phyloP scores from a whole-genome alignment of 2,329 filamentous ascomycete genomes.

The Colletotrichum sp. region DNA sequence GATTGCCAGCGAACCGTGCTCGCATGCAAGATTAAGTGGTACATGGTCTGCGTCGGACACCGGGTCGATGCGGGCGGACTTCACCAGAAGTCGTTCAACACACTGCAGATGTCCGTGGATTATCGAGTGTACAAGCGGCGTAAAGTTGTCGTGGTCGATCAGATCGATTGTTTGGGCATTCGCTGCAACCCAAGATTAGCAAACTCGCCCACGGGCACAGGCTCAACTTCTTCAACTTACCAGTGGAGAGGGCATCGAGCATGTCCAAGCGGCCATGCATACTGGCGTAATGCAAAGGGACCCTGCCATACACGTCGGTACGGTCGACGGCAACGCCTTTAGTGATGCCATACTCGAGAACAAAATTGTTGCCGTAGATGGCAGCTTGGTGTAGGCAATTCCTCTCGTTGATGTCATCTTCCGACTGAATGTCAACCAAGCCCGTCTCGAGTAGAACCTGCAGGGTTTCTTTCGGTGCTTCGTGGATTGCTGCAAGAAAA shows the following conservation, averaged over 20 bases:
- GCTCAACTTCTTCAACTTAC: slow-evolving; percentile 40
- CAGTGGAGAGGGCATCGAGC: slow-evolving; percentile 74
- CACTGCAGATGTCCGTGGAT: slow-evolving; percentile 85
- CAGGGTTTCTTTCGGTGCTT: slow-evolving; percentile 79
- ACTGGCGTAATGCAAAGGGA: slow-evolving; percentile 94
- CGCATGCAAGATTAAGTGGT: slow-evolving; percentile 92
- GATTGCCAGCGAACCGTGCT: slow-evolving; percentile 86
- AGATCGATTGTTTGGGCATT: slow-evolving; percentile 80
- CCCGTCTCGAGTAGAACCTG: slow-evolving; percentile 79
- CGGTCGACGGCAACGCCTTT: slow-evolving; percentile 78
- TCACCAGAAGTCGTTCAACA: slow-evolving; percentile 77
- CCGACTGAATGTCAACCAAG: slow-evolving; percentile 87
- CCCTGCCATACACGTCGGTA: slow-evolving; percentile 91
- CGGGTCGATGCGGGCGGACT: slow-evolving; percentile 85
- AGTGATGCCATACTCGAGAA: slow-evolving; percentile 77
- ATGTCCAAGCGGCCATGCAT: slow-evolving; percentile 91
- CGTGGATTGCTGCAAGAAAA: slow-evolving; percentile 88
- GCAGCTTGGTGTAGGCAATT: slow-evolving; percentile 97
- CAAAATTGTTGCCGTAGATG: slow-evolving; percentile 85
- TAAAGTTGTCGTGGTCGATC: slow-evolving; percentile 97
- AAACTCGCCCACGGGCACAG: background rate
- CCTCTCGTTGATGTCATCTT: slow-evolving; percentile 96
- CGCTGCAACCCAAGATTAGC: slow-evolving; percentile 42
- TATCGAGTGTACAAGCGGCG: slow-evolving; percentile 92
- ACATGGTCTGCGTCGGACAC: slow-evolving; percentile 89